These are phyloP conservation scores for Malassezia psittaci DNA, from an alignment of 1,284 basidiomycete species.

Conservation along the genomic window DNA sequence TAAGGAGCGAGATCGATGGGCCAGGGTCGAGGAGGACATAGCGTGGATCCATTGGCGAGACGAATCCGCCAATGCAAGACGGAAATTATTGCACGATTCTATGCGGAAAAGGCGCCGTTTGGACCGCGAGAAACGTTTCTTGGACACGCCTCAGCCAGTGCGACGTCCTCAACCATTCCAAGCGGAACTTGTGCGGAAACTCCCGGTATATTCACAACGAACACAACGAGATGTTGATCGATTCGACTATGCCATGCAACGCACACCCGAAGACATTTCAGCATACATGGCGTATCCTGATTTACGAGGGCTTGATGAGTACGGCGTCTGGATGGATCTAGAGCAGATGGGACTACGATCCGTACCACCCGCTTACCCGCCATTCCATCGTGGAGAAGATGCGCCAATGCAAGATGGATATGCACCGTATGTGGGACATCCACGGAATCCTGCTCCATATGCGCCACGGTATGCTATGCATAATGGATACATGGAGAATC, in stretches of 20 bases:
- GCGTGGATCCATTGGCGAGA: conserved; percentile 58
- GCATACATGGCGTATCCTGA: conserved; percentile 38
- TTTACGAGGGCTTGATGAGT: conserved; percentile 35
- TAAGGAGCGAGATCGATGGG: conserved; percentile 61
- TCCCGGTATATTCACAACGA: conserved; percentile 14
- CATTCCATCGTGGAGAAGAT: conserved; percentile 7
- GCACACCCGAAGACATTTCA: conserved; percentile 4
- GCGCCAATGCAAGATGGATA: conserved; percentile 6
- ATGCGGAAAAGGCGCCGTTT: conserved; percentile 67
- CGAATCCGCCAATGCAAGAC: conserved; percentile 59
- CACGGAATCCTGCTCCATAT: not conserved
- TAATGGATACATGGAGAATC: not conserved
- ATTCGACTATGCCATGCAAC: conserved; percentile 16
- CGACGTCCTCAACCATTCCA: conserved; percentile 44
- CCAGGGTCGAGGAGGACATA: conserved; percentile 56
- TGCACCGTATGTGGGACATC: conserved; percentile 1
- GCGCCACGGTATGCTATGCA: not conserved
- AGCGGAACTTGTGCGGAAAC: conserved; percentile 41
- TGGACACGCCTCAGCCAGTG: conserved; percentile 61
- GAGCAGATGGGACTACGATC: conserved; percentile 36
- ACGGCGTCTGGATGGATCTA: conserved; percentile 40
- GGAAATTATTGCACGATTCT: conserved; percentile 68
- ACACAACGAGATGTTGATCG: conserved; percentile 15
- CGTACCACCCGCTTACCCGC: not conserved
- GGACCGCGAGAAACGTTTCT: conserved; percentile 65